Evolutionary conservation across 1,139 yeast species (phyloP).

Genomic region (Saccharomyces pastorianus): DNA sequence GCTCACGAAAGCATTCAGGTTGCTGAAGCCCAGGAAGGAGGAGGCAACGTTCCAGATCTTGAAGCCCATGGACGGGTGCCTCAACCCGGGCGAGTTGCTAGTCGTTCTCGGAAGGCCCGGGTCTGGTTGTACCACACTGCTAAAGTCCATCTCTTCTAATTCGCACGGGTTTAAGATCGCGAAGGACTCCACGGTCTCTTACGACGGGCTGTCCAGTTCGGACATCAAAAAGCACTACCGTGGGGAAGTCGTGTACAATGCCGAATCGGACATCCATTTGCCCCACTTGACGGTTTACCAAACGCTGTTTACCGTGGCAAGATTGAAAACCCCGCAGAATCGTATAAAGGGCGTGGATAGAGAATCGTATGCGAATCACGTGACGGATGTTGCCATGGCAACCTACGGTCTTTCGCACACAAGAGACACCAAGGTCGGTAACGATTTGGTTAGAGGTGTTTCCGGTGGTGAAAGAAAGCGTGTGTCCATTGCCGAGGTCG

Average conservation of each 20-base stretch:
- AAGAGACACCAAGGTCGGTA: conserved; percentile 58
- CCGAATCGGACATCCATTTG: conserved; percentile 64
- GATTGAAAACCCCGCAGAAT: conserved; percentile 57
- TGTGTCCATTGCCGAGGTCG: conserved; percentile 66
- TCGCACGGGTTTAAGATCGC: conserved; percentile 65
- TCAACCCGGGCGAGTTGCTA: conserved; percentile 64
- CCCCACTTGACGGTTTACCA: conserved; percentile 68
- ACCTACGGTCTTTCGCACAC: conserved; percentile 66
- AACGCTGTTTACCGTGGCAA: conserved; percentile 58
- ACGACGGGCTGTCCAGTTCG: conserved; percentile 42
- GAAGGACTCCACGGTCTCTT: conserved; percentile 41
- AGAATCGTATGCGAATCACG: conserved; percentile 49
- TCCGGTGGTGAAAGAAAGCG: conserved; percentile 82
- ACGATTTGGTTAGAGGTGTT: conserved; percentile 64
- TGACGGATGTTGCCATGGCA: conserved; percentile 64
- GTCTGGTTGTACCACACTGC: conserved; percentile 73
- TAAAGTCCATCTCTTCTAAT: conserved; percentile 61
- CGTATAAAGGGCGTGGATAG: conserved; percentile 53
- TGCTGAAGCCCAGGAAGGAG: conserved; percentile 21
- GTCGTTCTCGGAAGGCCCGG: conserved; percentile 81
- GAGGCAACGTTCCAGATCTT: conserved; percentile 44
- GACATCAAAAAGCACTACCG: conserved; percentile 47
- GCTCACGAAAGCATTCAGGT: conserved; percentile 15
- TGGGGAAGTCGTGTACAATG: conserved; percentile 67
- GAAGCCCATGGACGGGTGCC: conserved; percentile 58